These are phyloP conservation scores for Cynara cardunculus DNA, from an alignment of 129 eudicot species.

Conservation along the genomic window DNA sequence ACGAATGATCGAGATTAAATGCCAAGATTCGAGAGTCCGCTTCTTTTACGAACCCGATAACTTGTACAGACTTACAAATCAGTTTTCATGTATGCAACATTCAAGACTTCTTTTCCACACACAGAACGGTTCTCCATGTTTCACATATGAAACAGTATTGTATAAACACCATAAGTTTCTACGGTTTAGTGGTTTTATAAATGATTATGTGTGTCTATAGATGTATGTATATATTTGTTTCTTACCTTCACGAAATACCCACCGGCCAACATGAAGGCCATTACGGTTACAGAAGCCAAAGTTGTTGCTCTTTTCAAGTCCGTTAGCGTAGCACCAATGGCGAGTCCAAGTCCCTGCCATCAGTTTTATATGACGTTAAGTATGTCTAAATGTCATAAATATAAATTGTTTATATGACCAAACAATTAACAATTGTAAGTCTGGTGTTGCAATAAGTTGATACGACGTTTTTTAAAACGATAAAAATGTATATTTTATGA, in stretches of 20 bases:
- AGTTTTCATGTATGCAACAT: not conserved
- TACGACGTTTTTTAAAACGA: not conserved
- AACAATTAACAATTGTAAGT: not conserved
- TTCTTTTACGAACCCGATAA: too few species aligned
- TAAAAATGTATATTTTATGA: not conserved
- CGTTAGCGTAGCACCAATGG: constrained; percentile 81
- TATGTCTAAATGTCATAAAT: not conserved
- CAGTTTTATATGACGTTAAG: not conserved
- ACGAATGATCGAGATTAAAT: not conserved
- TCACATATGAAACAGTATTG: not conserved
- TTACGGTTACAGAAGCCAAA: constrained; percentile 80
- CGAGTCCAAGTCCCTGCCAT: constrained; percentile 82
- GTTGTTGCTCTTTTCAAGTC: constrained; percentile 90
- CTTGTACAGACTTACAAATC: too few species aligned
- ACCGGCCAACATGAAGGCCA: constrained; percentile 98
- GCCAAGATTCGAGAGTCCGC: not conserved
- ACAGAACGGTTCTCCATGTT: not conserved
- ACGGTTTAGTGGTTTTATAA: not conserved
- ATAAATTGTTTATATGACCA: not conserved
- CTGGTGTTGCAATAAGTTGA: not conserved
- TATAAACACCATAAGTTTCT: not conserved
- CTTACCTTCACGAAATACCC: constrained; percentile 87
- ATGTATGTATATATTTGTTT: not conserved
- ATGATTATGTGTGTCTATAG: too few species aligned
- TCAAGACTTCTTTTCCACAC: not conserved